These are phyloP conservation scores for Aspergillaceae sp. DNA, from an alignment of 2,329 filamentous ascomycete genomes.

Conservation along the genomic window DNA sequence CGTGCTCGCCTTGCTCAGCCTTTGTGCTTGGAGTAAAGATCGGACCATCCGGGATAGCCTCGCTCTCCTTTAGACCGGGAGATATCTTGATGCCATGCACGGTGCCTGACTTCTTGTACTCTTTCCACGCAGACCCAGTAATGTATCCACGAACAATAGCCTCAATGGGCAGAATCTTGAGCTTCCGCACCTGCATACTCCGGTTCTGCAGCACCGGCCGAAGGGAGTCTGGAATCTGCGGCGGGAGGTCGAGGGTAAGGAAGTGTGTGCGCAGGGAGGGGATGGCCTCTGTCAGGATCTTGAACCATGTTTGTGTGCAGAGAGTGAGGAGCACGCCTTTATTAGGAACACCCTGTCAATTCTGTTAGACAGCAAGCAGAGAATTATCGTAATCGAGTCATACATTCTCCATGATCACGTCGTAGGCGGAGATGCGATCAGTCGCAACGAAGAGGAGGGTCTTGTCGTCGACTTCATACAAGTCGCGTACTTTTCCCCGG, in stretches of 20 bases:
- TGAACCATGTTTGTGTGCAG: slow-evolving; percentile 62
- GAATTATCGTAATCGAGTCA: too few relatives aligned
- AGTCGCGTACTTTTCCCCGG: slow-evolving; percentile 69
- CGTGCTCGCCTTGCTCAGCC: slow-evolving; percentile 66
- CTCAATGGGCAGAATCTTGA: slow-evolving; percentile 70
- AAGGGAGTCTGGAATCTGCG: slow-evolving; percentile 40
- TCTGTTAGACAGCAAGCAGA: background rate
- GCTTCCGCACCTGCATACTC: slow-evolving; percentile 67
- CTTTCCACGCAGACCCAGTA: slow-evolving; percentile 73
- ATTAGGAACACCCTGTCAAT: slow-evolving; percentile 52
- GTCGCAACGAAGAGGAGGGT: slow-evolving; percentile 75
- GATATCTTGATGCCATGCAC: slow-evolving; percentile 69
- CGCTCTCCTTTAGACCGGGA: slow-evolving; percentile 59
- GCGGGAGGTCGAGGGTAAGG: slow-evolving; percentile 50
- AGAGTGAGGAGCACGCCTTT: slow-evolving; percentile 61
- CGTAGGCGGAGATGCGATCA: slow-evolving; percentile 91
- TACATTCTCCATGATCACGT: slow-evolving; percentile 79
- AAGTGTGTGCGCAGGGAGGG: slow-evolving; percentile 57
- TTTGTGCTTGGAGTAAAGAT: slow-evolving; percentile 81
- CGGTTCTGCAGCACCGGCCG: slow-evolving; percentile 51
- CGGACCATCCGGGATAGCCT: slow-evolving; percentile 56
- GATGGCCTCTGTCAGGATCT: slow-evolving; percentile 48
- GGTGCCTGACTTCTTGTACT: slow-evolving; percentile 65
- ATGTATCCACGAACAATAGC: slow-evolving; percentile 86
- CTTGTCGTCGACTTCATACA: slow-evolving; percentile 62